Evolutionary conservation across 345 rosid genomes (phyloP).

Genomic region (Luvunga scandens): DNA sequence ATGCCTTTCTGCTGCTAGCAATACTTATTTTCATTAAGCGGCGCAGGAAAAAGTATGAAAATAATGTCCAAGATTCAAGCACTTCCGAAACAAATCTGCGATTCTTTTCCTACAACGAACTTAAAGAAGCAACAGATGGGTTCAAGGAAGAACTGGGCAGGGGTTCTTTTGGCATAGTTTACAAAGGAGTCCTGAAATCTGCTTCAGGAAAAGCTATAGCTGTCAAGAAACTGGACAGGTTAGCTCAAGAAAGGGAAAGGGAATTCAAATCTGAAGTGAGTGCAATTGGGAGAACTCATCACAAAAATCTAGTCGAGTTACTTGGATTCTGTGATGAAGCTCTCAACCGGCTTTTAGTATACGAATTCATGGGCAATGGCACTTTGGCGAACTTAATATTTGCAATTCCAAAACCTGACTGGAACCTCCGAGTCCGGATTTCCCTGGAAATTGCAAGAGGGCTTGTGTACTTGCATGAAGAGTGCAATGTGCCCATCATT

Average conservation of each 20-base stretch:
- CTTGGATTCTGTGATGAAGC: constrained; percentile 26
- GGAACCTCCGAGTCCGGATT: constrained; percentile 23
- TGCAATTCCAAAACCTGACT: constrained; percentile 9
- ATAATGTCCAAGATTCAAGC: background rate
- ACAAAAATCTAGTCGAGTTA: constrained; percentile 20
- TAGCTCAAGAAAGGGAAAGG: constrained; percentile 19
- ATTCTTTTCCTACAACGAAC: constrained; percentile 21
- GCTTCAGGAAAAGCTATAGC: constrained; percentile 21
- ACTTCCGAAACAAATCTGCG: constrained; percentile 17
- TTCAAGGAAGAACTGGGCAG: constrained; percentile 36
- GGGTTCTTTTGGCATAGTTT: constrained; percentile 34
- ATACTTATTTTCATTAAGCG: background rate
- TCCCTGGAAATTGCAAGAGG: constrained; percentile 23
- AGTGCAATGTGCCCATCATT: constrained; percentile 13
- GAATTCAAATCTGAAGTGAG: constrained; percentile 31
- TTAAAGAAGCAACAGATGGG: constrained; percentile 20
- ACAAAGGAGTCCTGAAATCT: constrained; percentile 23
- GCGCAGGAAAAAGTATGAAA: background rate
- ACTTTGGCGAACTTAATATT: constrained; percentile 21
- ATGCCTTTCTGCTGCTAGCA: constrained; percentile 7
- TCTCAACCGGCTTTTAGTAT: constrained; percentile 18
- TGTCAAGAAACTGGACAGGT: constrained; percentile 23
- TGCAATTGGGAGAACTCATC: constrained; percentile 29
- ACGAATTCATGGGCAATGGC: constrained; percentile 24
- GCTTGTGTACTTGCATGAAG: constrained; percentile 26